Conservation (phyloP, 2,329 filamentous ascomycete genomes). For the Talaromyces sp. region DNA sequence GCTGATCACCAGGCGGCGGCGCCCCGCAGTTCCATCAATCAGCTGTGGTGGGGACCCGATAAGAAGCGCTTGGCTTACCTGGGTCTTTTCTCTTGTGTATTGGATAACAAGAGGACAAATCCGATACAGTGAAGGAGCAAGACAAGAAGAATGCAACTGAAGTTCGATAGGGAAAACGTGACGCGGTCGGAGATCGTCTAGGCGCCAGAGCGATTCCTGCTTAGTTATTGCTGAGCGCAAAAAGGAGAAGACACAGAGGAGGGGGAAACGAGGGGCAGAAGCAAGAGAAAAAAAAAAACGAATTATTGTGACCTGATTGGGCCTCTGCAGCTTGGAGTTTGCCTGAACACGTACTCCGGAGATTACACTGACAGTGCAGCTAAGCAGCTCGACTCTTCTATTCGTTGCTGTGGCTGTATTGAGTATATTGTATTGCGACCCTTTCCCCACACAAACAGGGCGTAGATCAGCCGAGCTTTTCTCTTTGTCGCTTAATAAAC, state of each 20-base stretch:
- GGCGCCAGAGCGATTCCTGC: neutral
- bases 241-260: neutral
- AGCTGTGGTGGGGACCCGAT: neutral
- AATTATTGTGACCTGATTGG: neutral
- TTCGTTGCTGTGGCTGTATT: neutral
- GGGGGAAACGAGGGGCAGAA: constrained; percentile 5
- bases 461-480: neutral
- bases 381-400: neutral
- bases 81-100: neutral
- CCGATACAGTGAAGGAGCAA: neutral
- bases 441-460: neutral
- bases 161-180: neutral
- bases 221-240: neutral
- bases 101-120: neutral
- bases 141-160: neutral
- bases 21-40: constrained; percentile 5
- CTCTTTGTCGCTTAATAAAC: neutral
- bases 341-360: neutral
- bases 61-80: neutral
- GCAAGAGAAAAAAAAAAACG: neutral
- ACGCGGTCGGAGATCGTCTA: neutral
- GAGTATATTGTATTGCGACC: neutral
- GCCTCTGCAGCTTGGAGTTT: neutral
- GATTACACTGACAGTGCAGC: neutral
- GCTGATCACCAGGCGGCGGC: neutral